phyloP scores from a whole-genome alignment of 306 rosid species.

The Vachellia collinsii region DNA sequence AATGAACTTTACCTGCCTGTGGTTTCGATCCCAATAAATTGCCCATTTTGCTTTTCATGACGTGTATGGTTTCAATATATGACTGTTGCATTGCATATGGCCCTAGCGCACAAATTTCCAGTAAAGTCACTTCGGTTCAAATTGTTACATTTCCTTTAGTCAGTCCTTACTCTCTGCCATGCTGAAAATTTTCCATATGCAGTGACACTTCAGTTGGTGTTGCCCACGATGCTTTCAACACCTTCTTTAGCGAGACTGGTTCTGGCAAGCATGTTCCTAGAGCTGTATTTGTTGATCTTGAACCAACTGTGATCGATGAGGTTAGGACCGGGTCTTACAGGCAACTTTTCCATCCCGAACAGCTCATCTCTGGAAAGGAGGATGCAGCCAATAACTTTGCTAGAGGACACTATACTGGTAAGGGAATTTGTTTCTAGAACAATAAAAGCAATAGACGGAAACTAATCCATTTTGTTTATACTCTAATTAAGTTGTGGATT shows the following conservation, averaged over 20 bases:
- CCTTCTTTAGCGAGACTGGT: constrained; percentile 97
- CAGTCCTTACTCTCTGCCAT: neutral
- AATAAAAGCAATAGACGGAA: neutral
- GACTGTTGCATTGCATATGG: neutral
- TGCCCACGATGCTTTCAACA: constrained; percentile 92
- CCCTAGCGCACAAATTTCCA: neutral
- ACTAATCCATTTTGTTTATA: neutral
- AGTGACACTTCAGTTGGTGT: constrained; percentile 73
- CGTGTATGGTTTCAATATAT: neutral
- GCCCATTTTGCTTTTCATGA: neutral
- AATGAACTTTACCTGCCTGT: neutral
- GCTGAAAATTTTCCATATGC: constrained; percentile 17
- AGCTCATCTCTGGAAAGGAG: constrained; percentile 96
- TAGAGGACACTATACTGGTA: constrained; percentile 90
- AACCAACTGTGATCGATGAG: constrained; percentile 96
- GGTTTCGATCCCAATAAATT: neutral
- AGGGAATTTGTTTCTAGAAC: constrained; percentile 8
- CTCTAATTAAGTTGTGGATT: neutral
- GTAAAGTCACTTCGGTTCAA: neutral
- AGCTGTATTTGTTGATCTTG: constrained; percentile 92
- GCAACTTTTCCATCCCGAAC: constrained; percentile 95
- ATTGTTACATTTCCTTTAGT: neutral
- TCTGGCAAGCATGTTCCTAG: constrained; percentile 95
- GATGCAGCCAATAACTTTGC: constrained; percentile 99
- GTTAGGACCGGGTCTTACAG: constrained; percentile 82